phyloP scores from a whole-genome alignment of 2,329 filamentous ascomycete genomes.

The Verticillium longisporum region DNA sequence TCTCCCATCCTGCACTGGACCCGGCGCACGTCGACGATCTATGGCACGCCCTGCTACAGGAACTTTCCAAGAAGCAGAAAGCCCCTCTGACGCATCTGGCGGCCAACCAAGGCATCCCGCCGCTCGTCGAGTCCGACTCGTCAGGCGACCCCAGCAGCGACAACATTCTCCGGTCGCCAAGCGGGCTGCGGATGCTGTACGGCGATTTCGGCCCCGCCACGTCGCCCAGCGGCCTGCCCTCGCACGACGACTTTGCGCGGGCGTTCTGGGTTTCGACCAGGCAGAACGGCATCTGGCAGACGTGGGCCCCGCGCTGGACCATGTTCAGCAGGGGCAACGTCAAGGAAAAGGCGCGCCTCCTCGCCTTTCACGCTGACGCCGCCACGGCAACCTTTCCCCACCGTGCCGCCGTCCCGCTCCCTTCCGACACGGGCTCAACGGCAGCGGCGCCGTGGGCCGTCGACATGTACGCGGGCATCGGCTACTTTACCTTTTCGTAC shows the following conservation, averaged over 20 bases:
- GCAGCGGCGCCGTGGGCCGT: slow-evolving; percentile 46
- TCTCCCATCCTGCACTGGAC: slow-evolving; percentile 17
- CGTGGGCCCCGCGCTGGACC: slow-evolving; percentile 82
- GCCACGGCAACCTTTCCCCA: slow-evolving; percentile 1
- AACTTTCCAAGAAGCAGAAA: slow-evolving; percentile 29
- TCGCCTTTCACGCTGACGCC: slow-evolving; percentile 38
- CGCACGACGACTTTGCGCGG: slow-evolving; percentile 47
- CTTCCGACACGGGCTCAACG: background rate
- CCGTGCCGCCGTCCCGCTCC: background rate
- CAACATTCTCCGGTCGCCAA: slow-evolving; percentile 70
- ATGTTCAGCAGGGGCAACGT: slow-evolving; percentile 95
- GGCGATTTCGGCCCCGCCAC: slow-evolving; percentile 65
- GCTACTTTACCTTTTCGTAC: slow-evolving; percentile 89
- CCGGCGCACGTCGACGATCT: slow-evolving; percentile 24
- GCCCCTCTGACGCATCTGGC: slow-evolving; percentile 47
- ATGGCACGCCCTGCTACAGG: slow-evolving; percentile 41
- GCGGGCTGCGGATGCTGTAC: slow-evolving; percentile 60
- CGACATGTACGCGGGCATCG: slow-evolving; percentile 88
- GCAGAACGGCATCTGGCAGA: slow-evolving; percentile 76
- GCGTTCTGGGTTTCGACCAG: slow-evolving; percentile 75
- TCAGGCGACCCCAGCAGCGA: slow-evolving; percentile 23
- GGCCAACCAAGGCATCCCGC: slow-evolving; percentile 55
- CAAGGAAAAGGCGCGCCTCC: slow-evolving; percentile 74
- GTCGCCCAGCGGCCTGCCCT: slow-evolving; percentile 17
- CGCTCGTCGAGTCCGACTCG: slow-evolving; percentile 19